Base-by-base conservation (phyloP, 352 stramenopile genomes). In the Nothophytophthora sp. region DNA sequence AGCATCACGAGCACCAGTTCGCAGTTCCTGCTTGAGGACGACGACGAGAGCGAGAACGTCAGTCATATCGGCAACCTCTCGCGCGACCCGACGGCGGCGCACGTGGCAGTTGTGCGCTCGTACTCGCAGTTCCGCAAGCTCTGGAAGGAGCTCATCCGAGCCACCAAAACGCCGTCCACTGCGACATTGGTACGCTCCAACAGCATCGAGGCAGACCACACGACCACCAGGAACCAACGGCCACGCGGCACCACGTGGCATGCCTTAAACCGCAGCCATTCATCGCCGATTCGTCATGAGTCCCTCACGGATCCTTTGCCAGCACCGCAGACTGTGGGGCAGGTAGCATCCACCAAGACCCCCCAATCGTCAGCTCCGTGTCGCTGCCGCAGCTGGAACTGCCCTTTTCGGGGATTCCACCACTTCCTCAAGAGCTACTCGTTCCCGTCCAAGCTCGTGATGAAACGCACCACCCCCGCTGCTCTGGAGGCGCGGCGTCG, bases 71-170 rank as follows among this genome's bases (percentile, higher is more conserved):
- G 34, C 33, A 60, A 51, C 16, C 50, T 29, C 0, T 58, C 49
- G 5, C 24, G 50, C 2, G 8, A n/a, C 34, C 35, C 18, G 12
- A 13, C 28, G 13, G 24, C 35, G 10, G 45, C 56, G 3, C 50
- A 49, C 27, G 54, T 73, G 30, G 67, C 62, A 4, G 62, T 62
- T 12, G 49, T 60, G 40, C 76, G 71, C 15, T 87, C 76, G 5
- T 85, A 85, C 60, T 85, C 73, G 0, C 64, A 87, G 48, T 87
- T 87, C 30, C 76, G 76, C 18, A 62, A 60, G 35, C 67, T 87
- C 35, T 85, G 73, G 73, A 80, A 65, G 40, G 68, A 79, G 20
- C 40, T 87, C 30, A 50, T 67, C 34, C 62, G 59, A 20, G 67
- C 67, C 16, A 87, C 76, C 4, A 75, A 73, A 45, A 67, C 58